phyloP scores from a whole-genome alignment of 805 yeast species.

The Candida sanyiensis region DNA sequence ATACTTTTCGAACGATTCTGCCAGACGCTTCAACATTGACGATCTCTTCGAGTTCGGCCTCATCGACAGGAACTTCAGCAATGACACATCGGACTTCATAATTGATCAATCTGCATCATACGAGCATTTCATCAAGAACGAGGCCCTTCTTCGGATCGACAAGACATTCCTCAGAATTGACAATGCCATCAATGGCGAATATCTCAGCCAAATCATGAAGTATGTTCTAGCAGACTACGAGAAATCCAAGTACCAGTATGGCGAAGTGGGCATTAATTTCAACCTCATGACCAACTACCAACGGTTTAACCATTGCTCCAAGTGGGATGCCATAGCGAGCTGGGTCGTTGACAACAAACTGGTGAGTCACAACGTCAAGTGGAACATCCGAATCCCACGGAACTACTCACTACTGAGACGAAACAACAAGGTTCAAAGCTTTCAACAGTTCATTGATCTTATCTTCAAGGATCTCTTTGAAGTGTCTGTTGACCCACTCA shows the following conservation, averaged over 20 bases:
- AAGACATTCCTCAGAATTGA: slow-evolving; percentile 32
- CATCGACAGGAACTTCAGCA: slow-evolving; percentile 19
- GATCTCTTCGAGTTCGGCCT: slow-evolving; percentile 27
- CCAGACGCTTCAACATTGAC: slow-evolving; percentile 24
- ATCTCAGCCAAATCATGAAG: slow-evolving; percentile 30
- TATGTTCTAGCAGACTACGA: slow-evolving; percentile 31
- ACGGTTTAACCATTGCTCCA: slow-evolving; percentile 6
- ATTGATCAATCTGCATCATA: slow-evolving; percentile 20
- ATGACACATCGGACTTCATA: slow-evolving; percentile 22
- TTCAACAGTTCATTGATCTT: slow-evolving; percentile 29
- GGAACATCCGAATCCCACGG: slow-evolving; percentile 33
- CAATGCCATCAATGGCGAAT: slow-evolving; percentile 34
- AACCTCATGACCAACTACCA: slow-evolving; percentile 18
- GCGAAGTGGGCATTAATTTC: slow-evolving; percentile 33
- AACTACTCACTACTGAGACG: slow-evolving; percentile 25
- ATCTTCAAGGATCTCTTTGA: slow-evolving; percentile 32
- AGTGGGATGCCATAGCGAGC: slow-evolving; percentile 30
- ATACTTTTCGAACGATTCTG: slow-evolving; percentile 27
- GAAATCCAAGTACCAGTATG: slow-evolving; percentile 34
- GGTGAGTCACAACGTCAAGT: slow-evolving; percentile 34
- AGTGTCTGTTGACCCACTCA: slow-evolving; percentile 20
- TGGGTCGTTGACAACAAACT: slow-evolving; percentile 34
- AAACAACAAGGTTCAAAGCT: slow-evolving; percentile 19
- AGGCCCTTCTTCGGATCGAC: slow-evolving; percentile 27
- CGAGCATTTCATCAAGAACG: slow-evolving; percentile 21